Evolutionary conservation across 164 flowering plant genomes (phyloP), one percentile per base, ranked within the genome.

Genomic region (Cinnamomum chago): DNA sequence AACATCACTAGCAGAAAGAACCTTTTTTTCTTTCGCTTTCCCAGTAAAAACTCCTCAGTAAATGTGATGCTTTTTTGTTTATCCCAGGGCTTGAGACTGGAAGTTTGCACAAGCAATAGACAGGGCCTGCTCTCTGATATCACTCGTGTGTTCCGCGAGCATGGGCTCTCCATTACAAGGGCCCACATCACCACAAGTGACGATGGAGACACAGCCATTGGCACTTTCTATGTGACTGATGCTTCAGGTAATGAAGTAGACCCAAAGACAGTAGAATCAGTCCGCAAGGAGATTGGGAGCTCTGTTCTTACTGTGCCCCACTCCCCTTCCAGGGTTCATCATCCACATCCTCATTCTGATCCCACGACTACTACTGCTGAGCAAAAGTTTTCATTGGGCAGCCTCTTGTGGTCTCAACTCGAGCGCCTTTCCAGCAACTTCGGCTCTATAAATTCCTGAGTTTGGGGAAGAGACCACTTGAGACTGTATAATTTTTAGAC

Each of bases 81-180:
- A n/a, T 50, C 13, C 77, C 89, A 95, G 99, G 98, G 97, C 17
- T 47, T 92, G 80, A 86, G 89, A 78, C 81, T 95, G 70, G 97
- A 93, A 7, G 66, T 95, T 14, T 74, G 87, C 79, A 87, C 92
- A 3, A n/a, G 71, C 50, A 85, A 93, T 79, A 79, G 91, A 40
- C 40, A 79, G 40, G 95, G 97, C 52, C 77, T 92, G 52, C 87
- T 93, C 20, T 88, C 98, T 9, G 94, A 92, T 25, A 69, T 95
- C 14, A 92, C 97, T 12, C 71, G 99, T 67, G 92, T 85, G 58
- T 84, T 93, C 72, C 83, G 99, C 2, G 98, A 95, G 76, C 84
- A 86, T 50, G 95, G 98, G 18, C 81, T 95, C 3, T 88, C 95
- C 0, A 81, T 95, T 40, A 35, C 89, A 1, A 87, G 90, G 70